Conservation (phyloP, 768 basidiomycete species). For the Tylopilus plumbeoviolaceoides region DNA sequence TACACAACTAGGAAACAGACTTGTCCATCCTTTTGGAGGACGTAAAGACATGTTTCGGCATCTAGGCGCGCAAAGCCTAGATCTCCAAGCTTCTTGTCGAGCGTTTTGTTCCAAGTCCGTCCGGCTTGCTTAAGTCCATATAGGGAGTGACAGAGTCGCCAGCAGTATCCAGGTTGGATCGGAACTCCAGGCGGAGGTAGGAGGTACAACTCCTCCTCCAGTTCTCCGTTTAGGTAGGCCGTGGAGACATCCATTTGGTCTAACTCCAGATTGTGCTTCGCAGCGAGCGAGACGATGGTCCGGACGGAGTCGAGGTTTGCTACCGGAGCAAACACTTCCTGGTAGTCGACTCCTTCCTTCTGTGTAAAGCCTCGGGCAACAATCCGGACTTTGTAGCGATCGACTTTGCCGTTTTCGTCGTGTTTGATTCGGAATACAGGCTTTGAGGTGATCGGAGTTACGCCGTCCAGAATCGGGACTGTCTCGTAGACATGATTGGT, state of each 20-base stretch:
- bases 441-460: neutral
- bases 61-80: neutral
- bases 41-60: too few species aligned
- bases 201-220: slow-evolving; percentile 26
- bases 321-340: too few species aligned
- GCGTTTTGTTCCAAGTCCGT: neutral
- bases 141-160: neutral
- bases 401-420: neutral
- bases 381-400: neutral
- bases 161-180: neutral
- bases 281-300: neutral
- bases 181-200: neutral
- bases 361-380: neutral
- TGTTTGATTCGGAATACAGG: neutral
- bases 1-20: too few species aligned
- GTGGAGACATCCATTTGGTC: slow-evolving; percentile 6
- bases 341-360: slow-evolving; percentile 2
- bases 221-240: slow-evolving; percentile 14
- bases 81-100: too few species aligned
- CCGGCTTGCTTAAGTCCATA: neutral
- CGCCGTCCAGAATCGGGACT: neutral
- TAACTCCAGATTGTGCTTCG: neutral
- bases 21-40: too few species aligned
- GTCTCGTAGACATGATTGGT: neutral
- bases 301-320: slow-evolving; percentile 4